Conservation (phyloP, 306 rosid genomes). For the Sesbania bispinosa region DNA sequence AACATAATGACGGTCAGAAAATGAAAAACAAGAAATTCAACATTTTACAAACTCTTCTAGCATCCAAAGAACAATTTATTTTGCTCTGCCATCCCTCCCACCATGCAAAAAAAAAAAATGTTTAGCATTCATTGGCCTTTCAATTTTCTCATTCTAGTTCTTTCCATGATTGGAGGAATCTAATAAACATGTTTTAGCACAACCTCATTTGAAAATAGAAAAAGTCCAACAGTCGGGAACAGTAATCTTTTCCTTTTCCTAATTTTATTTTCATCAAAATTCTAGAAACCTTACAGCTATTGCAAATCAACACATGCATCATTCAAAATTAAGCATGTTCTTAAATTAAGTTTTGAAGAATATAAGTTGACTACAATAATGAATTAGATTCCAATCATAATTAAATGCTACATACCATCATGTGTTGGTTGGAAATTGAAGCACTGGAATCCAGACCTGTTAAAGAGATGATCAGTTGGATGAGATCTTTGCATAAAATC, state of each 20-base stretch:
- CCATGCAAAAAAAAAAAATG: no score
- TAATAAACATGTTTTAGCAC: not conserved
- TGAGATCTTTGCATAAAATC: conserved; percentile 97
- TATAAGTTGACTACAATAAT: not conserved
- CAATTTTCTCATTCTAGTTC: not conserved
- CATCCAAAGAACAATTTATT: no score
- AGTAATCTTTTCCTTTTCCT: not conserved
- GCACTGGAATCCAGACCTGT: conserved; percentile 64
- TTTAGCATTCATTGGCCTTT: no score
- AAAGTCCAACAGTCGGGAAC: not conserved
- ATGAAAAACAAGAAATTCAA: no score
- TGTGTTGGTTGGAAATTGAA: conserved; percentile 72
- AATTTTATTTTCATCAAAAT: not conserved
- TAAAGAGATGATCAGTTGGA: conserved; percentile 71
- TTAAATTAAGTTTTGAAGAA: no score
- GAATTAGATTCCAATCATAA: not conserved
- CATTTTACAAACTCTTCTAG: no score
- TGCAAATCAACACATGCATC: not conserved
- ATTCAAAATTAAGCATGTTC: conserved; percentile 1
- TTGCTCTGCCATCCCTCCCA: no score
- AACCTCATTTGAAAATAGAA: not conserved
- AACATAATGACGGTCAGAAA: no score
- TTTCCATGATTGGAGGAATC: not conserved
- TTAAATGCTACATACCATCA: conserved; percentile 64
- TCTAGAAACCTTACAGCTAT: not conserved